Base-by-base conservation (phyloP, 345 rosid genomes). In the Firmiana major region DNA sequence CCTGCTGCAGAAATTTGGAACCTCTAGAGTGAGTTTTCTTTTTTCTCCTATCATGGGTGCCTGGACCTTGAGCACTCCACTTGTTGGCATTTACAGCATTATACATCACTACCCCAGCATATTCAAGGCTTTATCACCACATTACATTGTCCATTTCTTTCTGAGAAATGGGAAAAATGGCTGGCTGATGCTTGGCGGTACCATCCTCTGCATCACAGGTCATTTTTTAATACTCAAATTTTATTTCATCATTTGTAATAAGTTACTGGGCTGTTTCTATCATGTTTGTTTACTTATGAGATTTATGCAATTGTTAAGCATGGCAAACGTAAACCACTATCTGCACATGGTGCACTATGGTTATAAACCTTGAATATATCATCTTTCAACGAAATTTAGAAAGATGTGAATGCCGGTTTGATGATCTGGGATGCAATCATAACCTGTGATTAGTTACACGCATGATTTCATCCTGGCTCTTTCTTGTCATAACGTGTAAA, bases 201-300 rank as follows among this genome's bases (percentile, higher is more conserved):
- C 90, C 74, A 87, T 92, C 83, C 93, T 92, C 83, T 90, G 97
- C 49, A 90, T 92, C 67, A 92, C 98, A 64, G 98, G 97, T 89
- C 53, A 69, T 71, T 75, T 66, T 66, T 63, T 48, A 28, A 73
- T 48, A 2, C 63, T 48, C 60, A 70, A 69, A 13, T 73, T 45
- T 17, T 43, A 11, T 70, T 10, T 22, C 70, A 36, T 34, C 9
- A 22, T n/a, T 19, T 48, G 5, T 28, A 31, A 63, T 54, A 40
- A 38, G 42, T 42, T 53, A 57, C 74, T 59, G 45, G 28, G 46
- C 34, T 54, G 31, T 38, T 21, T 62, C 31, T 77, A 69, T 10
- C 49, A 51, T 10, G 7, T 26, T 51, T 34, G 48, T 49, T 11
- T 31, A 63, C 9, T 51, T 49, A 45, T 12, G 26, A 17, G 63